Base-by-base conservation (phyloP, 2,329 filamentous ascomycete species). In the Chrysoporthe cubensis region DNA sequence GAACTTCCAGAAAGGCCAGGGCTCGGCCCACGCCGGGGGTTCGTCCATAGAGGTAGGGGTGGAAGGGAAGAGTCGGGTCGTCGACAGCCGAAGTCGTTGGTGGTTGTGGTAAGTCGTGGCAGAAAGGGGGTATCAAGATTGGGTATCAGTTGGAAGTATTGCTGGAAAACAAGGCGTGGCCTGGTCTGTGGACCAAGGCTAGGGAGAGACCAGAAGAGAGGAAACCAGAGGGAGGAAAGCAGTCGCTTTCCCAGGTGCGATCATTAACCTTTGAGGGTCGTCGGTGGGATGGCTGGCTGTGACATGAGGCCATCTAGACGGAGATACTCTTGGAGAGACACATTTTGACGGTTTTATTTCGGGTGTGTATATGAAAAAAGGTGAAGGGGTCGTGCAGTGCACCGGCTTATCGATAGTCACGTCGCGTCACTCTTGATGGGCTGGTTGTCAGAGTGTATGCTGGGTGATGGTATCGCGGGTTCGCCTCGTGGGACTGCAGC, bases 1-100 rank as follows among this genome's bases (percentile, higher is more conserved):
- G 80, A 88, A 88, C 76, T 88, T 88, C 86, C 86, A 88, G 73
- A 83, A 82, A 56, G 86, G 86, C 86, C 86, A 88, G 72, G 81
- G 79, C 26, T 65, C 63, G 63, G 63, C 63, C 63, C 63, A 65
- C 75, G 77, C 80, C 71, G 77, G 80, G 43, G 80, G 81, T 66
- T 87, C 85, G 77, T 88, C 85, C 86, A 88, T 88, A 42, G 21
- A 46, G 48, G 62, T 34, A 9, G 42, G 26, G 16, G 57, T 57
- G 66, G 43, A n/a, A 48, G 43, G 43, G 37, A 58, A 32, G n/a
- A 40, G 50, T 54, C 37, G 37, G 37, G 50, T n/a, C 16, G 9
- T 40, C 40, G 18, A 43, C 18, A 16, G 16, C 18, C 13, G 9
- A 34, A 18, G 21, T 34, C 44, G 57, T 16, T n/a, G 46, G 18